Evolutionary conservation across 2,329 filamentous ascomycete species (phyloP).

Genomic region (Xylariaceae sp.): DNA sequence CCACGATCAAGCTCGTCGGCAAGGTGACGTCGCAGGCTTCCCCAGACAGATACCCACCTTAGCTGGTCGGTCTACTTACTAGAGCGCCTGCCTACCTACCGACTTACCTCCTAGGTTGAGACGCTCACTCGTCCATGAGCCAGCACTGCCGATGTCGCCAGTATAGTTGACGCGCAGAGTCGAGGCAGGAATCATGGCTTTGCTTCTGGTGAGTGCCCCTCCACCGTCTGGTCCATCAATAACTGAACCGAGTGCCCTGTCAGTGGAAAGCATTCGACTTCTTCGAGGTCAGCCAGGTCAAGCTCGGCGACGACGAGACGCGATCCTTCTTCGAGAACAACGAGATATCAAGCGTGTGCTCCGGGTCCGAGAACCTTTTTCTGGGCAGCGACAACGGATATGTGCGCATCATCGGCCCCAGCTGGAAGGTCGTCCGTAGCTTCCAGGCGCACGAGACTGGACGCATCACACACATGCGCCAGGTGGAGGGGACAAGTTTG

Average conservation of each 20-base stretch:
- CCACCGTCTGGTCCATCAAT: neutral
- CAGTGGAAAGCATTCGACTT: slow-evolving; percentile 99
- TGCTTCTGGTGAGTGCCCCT: slow-evolving; percentile 23
- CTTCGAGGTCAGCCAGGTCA: slow-evolving; percentile 88
- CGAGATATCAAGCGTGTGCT: slow-evolving; percentile 75
- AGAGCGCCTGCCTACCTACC: no score
- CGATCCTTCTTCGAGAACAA: slow-evolving; percentile 72
- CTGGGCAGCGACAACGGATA: slow-evolving; percentile 77
- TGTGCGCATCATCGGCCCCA: slow-evolving; percentile 78
- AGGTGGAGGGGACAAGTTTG: slow-evolving; percentile 78
- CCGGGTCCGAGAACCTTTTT: slow-evolving; percentile 84
- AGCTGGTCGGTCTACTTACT: no score
- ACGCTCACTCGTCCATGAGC: no score
- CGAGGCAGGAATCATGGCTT: slow-evolving; percentile 21
- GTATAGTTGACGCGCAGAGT: slow-evolving; percentile 14
- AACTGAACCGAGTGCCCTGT: slow-evolving; percentile 7
- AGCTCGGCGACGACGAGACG: slow-evolving; percentile 71
- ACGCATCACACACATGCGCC: slow-evolving; percentile 83
- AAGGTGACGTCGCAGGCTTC: no score
- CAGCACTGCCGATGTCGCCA: slow-evolving; percentile 10
- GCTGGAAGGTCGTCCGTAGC: slow-evolving; percentile 77
- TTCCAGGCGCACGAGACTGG: slow-evolving; percentile 81
- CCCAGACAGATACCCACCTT: no score
- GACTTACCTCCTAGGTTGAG: no score
- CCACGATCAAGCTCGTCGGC: no score